phyloP scores from a whole-genome alignment of 2,329 filamentous ascomycete genomes.

The Sarocladium brachiariae region DNA sequence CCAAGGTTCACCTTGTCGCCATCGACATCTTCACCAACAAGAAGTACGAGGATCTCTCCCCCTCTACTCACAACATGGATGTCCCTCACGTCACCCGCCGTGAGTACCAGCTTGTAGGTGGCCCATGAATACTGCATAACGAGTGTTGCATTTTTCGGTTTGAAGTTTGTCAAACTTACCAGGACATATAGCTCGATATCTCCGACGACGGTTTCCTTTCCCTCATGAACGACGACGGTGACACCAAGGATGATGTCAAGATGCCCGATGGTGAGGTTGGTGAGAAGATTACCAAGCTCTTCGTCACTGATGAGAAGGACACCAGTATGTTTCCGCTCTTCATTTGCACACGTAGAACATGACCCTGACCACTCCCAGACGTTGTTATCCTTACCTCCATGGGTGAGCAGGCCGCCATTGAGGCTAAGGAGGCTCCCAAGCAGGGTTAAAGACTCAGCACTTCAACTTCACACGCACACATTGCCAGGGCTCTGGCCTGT shows the following conservation, averaged over 20 bases:
- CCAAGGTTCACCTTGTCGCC: slow-evolving; percentile 98
- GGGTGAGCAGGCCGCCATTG: slow-evolving; percentile 88
- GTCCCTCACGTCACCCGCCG: slow-evolving; percentile 87
- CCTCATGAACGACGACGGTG: slow-evolving; percentile 81
- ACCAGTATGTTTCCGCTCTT: slow-evolving; percentile 61
- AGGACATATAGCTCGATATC: slow-evolving; percentile 67
- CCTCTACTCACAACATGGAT: slow-evolving; percentile 97
- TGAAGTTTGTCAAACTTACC: slow-evolving; percentile 14
- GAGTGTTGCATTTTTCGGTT: slow-evolving; percentile 4
- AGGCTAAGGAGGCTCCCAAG: slow-evolving; percentile 83
- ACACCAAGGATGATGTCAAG: slow-evolving; percentile 92
- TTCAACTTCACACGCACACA: slow-evolving; percentile 5
- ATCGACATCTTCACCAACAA: slow-evolving; percentile 99
- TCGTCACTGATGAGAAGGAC: slow-evolving; percentile 80
- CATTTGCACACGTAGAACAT: not conserved
- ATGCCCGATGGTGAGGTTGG: slow-evolving; percentile 84
- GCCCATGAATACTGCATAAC: slow-evolving; percentile 11
- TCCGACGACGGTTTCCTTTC: slow-evolving; percentile 91
- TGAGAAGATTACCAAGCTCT: slow-evolving; percentile 77
- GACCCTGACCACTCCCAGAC: slow-evolving; percentile 45
- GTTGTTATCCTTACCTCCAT: slow-evolving; percentile 91
- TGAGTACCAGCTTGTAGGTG: slow-evolving; percentile 90
- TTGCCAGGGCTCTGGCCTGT: slow-evolving; percentile 7
- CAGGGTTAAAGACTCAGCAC: slow-evolving; percentile 19
- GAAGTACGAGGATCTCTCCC: slow-evolving; percentile 98